Evolutionary conservation across 139 green algal species (phyloP), one percentile per base, ranked within the genome.

Genomic region (Chlamydomonas urium): DNA sequence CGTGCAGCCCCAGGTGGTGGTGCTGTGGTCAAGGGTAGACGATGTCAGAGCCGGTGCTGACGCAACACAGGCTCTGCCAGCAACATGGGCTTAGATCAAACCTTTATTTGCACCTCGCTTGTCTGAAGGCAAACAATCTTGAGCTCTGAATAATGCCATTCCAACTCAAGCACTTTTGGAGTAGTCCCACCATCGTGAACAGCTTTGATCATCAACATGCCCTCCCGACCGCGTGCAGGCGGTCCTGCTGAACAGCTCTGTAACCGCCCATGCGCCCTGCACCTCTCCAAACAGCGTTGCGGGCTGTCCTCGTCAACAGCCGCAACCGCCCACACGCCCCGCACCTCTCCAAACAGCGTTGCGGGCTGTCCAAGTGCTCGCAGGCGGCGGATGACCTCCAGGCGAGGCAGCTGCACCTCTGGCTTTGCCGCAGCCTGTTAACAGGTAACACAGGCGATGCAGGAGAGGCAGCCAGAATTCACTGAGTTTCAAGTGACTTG

Each of bases 341-440:
- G n/a, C 19, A 63, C 88, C 84, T 99, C 95, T 24, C 89, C 95
- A 79, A 99, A 99, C 10, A 99, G 78, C 0, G 89, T 98, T 4
- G 83, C 86, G 1, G 95, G 95, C 74, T 99, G 85, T 0, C 86
- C 77, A 2, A 98, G 80, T 4, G 85, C 71, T 0, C 95, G 68
- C 47, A 99, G 87, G 8, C 93, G 77, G 2, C 92, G 76, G 32
- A 97, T 87, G 36, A 97, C 90, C 69, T 98, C 91, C 36, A 29
- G 4, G 34, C 33, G 38, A 5, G 53, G 36, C 21, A 65, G 45
- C 47, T 60, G 23, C 4, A 72, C 33, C 10, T 14, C 17, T 21
- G 29, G 10, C 10, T 14, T 5, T 50, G 14, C 42, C 31, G 32
- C 45, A 61, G 56, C 21, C 0, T 2, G n/a, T n/a, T n/a, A n/a